phyloP scores from a whole-genome alignment of 352 stramenopile species.

The Phytopythium delawarense region DNA sequence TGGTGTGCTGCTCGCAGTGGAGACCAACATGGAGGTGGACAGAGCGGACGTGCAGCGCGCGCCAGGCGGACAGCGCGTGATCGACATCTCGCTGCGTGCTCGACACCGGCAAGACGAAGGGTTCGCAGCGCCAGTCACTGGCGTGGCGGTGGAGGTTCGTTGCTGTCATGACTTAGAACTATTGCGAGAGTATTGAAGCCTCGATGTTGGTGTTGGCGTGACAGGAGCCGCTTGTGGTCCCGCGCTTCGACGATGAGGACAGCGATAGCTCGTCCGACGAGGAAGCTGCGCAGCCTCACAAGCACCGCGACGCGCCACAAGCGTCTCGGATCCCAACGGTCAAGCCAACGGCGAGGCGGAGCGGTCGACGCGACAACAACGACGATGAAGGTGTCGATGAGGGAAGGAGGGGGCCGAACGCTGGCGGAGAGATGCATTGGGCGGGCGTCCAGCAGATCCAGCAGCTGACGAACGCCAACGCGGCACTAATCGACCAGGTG shows the following conservation, averaged over 20 bases:
- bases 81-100: slow-evolving; percentile 48
- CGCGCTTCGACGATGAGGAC: slow-evolving; percentile 66
- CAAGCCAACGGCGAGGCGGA: slow-evolving; percentile 1
- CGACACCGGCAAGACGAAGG: slow-evolving; percentile 11
- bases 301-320: not conserved
- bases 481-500: slow-evolving; percentile 32
- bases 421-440: slow-evolving; percentile 43
- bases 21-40: slow-evolving; percentile 44
- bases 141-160: not conserved
- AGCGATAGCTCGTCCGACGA: slow-evolving; percentile 37
- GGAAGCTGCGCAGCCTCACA: not conserved
- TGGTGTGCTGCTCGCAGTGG: not conserved
- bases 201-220: not conserved
- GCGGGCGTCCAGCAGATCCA: slow-evolving; percentile 49
- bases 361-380: slow-evolving; percentile 12
- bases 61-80: slow-evolving; percentile 44
- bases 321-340: not conserved
- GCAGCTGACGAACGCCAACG: slow-evolving; percentile 58
- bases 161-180: not conserved
- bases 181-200: not conserved
- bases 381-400: slow-evolving; percentile 21
- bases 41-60: slow-evolving; percentile 34
- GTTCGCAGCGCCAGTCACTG: slow-evolving; percentile 6
- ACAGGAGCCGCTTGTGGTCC: slow-evolving; percentile 44
- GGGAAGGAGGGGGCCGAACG: slow-evolving; percentile 8